A percentile compares a stretch with the other conserved stretches of the same genome.
phyloP scores from a whole-genome alignment of 805 yeast genomes.

The Candida railenensis region DNA sequence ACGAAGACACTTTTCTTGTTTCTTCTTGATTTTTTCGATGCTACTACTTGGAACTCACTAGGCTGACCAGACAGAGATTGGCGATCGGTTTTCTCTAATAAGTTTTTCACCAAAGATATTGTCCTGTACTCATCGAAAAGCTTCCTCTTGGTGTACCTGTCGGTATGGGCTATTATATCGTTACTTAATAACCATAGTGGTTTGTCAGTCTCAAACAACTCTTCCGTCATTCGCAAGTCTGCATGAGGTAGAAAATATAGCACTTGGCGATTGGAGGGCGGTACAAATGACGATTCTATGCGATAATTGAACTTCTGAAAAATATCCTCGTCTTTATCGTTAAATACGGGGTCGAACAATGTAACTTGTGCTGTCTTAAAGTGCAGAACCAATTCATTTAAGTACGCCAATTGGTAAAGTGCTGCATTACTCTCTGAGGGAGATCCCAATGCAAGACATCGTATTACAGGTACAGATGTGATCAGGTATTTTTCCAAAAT shows the following conservation, averaged over 20 bases:
- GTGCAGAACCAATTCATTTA: slow-evolving; percentile 36
- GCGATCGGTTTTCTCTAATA: slow-evolving; percentile 11
- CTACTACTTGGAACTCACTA: slow-evolving; percentile 22
- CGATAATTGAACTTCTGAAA: slow-evolving; percentile 13
- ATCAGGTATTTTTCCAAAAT: slow-evolving; percentile 9
- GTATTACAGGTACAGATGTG: slow-evolving; percentile 26
- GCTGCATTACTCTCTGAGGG: slow-evolving; percentile 61
- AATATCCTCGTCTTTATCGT: slow-evolving; percentile 39
- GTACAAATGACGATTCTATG: background rate
- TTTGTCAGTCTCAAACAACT: slow-evolving; percentile 24
- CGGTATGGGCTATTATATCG: slow-evolving; percentile 52
- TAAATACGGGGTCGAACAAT: slow-evolving; percentile 66
- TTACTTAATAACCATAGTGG: slow-evolving; percentile 51
- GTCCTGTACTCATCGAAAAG: slow-evolving; percentile 44
- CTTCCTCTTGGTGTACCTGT: slow-evolving; percentile 44
- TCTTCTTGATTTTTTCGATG: slow-evolving; percentile 17
- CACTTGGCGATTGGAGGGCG: background rate
- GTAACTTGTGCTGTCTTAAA: slow-evolving; percentile 30
- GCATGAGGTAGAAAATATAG: slow-evolving; percentile 77
- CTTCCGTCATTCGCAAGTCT: slow-evolving; percentile 53
- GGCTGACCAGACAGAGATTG: slow-evolving; percentile 5
- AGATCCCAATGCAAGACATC: slow-evolving; percentile 74
- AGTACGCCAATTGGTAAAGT: slow-evolving; percentile 62
- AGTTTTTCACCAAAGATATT: slow-evolving; percentile 38
- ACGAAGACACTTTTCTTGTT: slow-evolving; percentile 21